Percentiles rank a stretch among this genome's conserved stretches.
phyloP scores from a whole-genome alignment of 176 grass and related monocot species.

The Secale cereale region DNA sequence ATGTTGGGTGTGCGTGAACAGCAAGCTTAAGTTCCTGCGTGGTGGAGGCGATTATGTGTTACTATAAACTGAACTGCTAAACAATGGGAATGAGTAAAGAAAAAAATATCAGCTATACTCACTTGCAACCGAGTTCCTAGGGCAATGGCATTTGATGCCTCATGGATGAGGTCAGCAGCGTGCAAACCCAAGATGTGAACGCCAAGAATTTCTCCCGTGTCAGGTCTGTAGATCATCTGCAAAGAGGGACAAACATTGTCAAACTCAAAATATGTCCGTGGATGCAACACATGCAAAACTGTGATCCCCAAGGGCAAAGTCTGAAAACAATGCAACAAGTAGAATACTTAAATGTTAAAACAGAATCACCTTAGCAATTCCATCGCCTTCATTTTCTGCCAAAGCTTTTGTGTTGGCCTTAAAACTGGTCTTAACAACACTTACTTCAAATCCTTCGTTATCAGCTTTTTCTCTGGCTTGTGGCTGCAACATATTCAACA shows the following conservation, averaged over 20 bases:
- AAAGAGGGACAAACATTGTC: conserved; percentile 16
- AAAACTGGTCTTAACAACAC: conserved; percentile 93
- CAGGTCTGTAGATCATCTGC: conserved; percentile 89
- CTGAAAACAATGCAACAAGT: background rate
- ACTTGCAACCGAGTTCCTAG: conserved; percentile 80
- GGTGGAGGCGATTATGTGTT: background rate
- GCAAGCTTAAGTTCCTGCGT: conserved; percentile 74
- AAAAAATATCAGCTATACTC: conserved; percentile 12
- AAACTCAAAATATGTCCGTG: background rate
- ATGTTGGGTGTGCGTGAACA: conserved; percentile 86
- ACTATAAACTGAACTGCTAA: background rate
- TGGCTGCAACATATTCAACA: conserved; percentile 61
- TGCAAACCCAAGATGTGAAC: conserved; percentile 97
- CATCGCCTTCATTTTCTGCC: conserved; percentile 98
- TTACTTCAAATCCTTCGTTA: conserved; percentile 78
- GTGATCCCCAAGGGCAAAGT: background rate
- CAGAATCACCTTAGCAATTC: conserved; percentile 72
- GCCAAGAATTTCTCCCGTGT: conserved; percentile 91
- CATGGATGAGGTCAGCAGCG: conserved; percentile 89
- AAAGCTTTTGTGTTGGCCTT: conserved; percentile 99
- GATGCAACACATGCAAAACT: background rate
- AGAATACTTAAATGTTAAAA: background rate
- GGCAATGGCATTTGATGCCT: conserved; percentile 93
- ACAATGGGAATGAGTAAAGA: background rate
- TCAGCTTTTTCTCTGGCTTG: conserved; percentile 95